These are phyloP conservation scores for Lindgomyces ingoldianus DNA, from an alignment of 495 filamentous ascomycete species.

Conservation along the genomic window DNA sequence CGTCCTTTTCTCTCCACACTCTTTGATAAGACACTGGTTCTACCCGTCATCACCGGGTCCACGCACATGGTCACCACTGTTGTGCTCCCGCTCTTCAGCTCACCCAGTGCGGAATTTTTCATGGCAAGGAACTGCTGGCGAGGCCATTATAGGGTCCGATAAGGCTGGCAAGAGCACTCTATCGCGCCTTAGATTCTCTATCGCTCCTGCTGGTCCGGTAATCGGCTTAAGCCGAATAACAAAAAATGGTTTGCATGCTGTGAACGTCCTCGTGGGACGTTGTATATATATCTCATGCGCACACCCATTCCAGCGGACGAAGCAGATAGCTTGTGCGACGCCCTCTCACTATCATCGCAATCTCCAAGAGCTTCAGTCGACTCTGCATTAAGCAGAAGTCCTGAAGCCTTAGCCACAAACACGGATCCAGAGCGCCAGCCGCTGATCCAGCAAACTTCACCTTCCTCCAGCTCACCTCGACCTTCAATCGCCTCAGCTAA, in stretches of 20 bases:
- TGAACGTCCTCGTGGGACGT: neutral
- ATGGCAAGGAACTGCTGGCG: neutral
- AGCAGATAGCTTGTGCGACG: neutral
- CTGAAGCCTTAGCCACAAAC: conserved; percentile 2
- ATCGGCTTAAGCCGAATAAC: neutral
- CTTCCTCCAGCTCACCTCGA: conserved; percentile 13
- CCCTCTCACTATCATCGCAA: neutral
- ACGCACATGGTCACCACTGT: neutral
- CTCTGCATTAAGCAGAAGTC: neutral
- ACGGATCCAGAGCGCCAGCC: conserved; percentile 32
- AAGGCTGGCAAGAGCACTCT: neutral
- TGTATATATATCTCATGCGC: neutral
- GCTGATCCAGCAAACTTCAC: conserved; percentile 27
- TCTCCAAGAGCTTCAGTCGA: conserved; percentile 5
- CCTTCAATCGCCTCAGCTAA: neutral
- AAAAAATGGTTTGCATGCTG: neutral
- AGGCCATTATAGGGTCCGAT: conserved; percentile 10
- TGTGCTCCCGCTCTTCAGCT: neutral
- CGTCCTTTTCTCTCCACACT: neutral
- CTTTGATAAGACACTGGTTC: neutral
- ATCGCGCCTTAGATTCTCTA: neutral
- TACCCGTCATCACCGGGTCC: conserved; percentile 4
- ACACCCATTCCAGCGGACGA: neutral
- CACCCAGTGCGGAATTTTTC: neutral
- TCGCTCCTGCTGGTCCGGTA: neutral